These are phyloP conservation scores for Selaginella moellendorffii DNA, from an alignment of 75 land plant species.

Conservation along the genomic window DNA sequence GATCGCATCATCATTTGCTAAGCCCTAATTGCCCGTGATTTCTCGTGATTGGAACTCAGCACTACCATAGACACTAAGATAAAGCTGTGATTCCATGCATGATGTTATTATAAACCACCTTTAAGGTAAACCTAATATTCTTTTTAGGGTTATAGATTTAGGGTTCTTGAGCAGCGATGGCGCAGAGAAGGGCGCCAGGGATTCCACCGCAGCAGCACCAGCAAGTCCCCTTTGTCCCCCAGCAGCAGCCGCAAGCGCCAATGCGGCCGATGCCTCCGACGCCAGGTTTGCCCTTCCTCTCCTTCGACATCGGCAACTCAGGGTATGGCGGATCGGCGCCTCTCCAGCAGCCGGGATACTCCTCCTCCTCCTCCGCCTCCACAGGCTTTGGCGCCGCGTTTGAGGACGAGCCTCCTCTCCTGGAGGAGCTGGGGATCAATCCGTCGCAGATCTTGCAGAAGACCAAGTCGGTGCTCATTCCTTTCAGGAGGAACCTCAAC, in stretches of 20 bases:
- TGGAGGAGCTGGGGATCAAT: conserved; percentile 3
- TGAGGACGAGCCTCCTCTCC: neutral
- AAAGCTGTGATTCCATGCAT: too few relatives aligned
- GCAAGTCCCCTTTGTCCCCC: neutral
- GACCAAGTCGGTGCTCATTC: neutral
- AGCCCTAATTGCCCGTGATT: too few relatives aligned
- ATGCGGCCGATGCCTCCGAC: neutral
- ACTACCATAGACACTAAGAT: too few relatives aligned
- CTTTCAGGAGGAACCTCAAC: neutral
- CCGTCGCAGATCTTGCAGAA: conserved; percentile 5
- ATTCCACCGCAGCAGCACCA: neutral
- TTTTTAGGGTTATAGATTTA: too few relatives aligned
- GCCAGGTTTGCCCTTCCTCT: neutral
- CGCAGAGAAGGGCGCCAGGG: neutral
- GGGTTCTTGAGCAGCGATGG: neutral
- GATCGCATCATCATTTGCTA: too few relatives aligned
- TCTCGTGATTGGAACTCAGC: too few relatives aligned
- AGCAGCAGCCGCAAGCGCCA: too few relatives aligned
- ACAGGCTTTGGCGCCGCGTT: neutral
- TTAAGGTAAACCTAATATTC: too few relatives aligned
- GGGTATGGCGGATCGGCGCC: neutral
- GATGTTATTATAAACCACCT: too few relatives aligned
- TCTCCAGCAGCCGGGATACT: neutral
- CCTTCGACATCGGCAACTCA: neutral
- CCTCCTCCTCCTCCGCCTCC: neutral